Conservation (phyloP, 2,329 filamentous ascomycete genomes). For the Didymellaceae sp. region DNA sequence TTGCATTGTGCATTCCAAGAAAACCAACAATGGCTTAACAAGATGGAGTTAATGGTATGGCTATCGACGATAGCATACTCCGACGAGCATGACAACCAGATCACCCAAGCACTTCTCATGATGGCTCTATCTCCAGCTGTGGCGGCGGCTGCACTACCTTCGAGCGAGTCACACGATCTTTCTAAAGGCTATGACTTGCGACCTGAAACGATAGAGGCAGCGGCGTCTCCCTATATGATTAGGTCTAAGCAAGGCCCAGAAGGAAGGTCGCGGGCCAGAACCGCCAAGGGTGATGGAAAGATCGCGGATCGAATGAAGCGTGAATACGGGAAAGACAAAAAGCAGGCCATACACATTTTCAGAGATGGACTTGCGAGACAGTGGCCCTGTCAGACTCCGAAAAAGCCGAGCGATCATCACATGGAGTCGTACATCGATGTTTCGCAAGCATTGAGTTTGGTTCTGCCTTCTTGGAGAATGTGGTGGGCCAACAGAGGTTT, state of each 20-base stretch:
- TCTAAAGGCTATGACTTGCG: conserved; percentile 15
- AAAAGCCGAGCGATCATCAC: not conserved
- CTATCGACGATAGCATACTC: conserved; percentile 7
- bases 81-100: conserved; percentile 25
- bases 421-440: not conserved
- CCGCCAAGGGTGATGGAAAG: conserved; percentile 18
- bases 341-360: conserved; percentile 20
- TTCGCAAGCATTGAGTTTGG: not conserved
- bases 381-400: not conserved
- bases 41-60: not conserved
- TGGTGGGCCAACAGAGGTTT: not conserved
- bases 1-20: not conserved
- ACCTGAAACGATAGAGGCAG: not conserved
- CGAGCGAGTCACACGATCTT: conserved; percentile 7
- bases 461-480: not conserved
- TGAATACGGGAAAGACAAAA: conserved; percentile 1
- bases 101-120: conserved; percentile 31
- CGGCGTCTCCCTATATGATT: not conserved
- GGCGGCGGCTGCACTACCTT: conserved; percentile 17
- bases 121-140: conserved; percentile 25
- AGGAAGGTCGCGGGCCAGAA: conserved; percentile 18
- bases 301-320: conserved; percentile 12
- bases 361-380: not conserved
- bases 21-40: not conserved
- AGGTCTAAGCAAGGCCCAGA: conserved; percentile 18